phyloP scores from a whole-genome alignment of 192 early-diverging fungal genomes.

The Piromyces finnis region DNA sequence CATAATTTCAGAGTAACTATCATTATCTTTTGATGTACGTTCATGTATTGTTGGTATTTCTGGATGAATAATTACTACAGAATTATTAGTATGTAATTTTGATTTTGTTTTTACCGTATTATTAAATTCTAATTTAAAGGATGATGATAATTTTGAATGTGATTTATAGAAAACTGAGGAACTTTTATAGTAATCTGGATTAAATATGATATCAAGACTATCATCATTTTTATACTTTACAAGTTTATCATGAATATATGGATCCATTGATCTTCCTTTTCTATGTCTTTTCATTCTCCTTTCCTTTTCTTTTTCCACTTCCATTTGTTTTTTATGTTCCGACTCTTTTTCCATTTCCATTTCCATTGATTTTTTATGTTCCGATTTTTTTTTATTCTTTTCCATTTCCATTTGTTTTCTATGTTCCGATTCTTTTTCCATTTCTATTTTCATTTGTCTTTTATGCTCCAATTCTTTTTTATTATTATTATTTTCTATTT shows the following conservation, averaged over 20 bases:
- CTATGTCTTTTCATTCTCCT: not conserved
- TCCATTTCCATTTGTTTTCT: not conserved
- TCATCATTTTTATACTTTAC: not conserved
- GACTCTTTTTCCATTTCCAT: not conserved
- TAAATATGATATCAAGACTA: not conserved
- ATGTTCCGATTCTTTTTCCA: not conserved
- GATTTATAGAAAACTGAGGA: too few relatives aligned
- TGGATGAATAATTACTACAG: too few relatives aligned
- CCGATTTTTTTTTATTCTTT: not conserved
- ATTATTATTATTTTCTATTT: too few relatives aligned
- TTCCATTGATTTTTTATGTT: not conserved
- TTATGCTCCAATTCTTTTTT: too few relatives aligned
- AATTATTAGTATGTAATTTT: too few relatives aligned
- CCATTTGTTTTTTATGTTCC: not conserved
- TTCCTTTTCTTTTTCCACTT: not conserved
- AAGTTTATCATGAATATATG: not conserved
- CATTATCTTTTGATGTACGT: too few relatives aligned
- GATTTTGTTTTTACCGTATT: too few relatives aligned
- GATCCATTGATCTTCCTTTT: not conserved
- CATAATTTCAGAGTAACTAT: not conserved
- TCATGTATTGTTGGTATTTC: too few relatives aligned
- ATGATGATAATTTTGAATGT: too few relatives aligned
- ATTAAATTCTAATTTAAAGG: too few relatives aligned
- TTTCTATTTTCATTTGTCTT: not conserved
- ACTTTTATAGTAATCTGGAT: not conserved